phyloP scores from a whole-genome alignment of 2,329 filamentous ascomycete genomes.

The Fusarium fracticaudum region DNA sequence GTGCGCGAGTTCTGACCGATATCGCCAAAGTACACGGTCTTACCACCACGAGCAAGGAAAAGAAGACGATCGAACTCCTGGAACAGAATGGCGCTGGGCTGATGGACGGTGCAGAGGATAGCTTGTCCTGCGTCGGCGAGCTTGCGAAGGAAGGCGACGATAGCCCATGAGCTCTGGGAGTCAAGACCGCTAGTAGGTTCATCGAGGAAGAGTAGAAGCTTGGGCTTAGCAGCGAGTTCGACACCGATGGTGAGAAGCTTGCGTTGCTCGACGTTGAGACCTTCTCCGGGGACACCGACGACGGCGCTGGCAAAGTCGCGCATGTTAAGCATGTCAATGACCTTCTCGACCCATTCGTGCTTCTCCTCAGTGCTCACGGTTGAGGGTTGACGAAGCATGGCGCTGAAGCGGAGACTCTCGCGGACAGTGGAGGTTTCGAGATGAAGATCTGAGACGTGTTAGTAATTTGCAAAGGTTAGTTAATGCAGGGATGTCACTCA shows the following conservation, averaged over 20 bases:
- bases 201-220: slow-evolving; percentile 69
- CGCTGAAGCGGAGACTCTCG: slow-evolving; percentile 64
- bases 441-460: slow-evolving; percentile 58
- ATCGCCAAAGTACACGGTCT: slow-evolving; percentile 75
- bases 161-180: slow-evolving; percentile 70
- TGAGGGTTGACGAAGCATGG: slow-evolving; percentile 66
- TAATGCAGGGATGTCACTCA: slow-evolving; percentile 18
- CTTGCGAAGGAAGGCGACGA: slow-evolving; percentile 69
- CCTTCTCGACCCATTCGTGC: slow-evolving; percentile 69
- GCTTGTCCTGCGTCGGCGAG: slow-evolving; percentile 65
- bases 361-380: slow-evolving; percentile 66
- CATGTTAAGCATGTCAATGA: slow-evolving; percentile 74
- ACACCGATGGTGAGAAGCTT: slow-evolving; percentile 72
- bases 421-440: slow-evolving; percentile 64
- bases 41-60: slow-evolving; percentile 71
- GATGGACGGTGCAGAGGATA: slow-evolving; percentile 65
- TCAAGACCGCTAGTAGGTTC: slow-evolving; percentile 72
- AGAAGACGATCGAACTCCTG: slow-evolving; percentile 68
- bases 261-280: slow-evolving; percentile 69
- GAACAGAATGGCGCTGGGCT: slow-evolving; percentile 63
- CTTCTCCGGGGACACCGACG: slow-evolving; percentile 70
- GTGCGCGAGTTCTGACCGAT: slow-evolving; percentile 68
- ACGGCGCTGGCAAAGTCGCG: slow-evolving; percentile 72
- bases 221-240: slow-evolving; percentile 65
- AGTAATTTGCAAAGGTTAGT: neutral